phyloP scores from a whole-genome alignment of 495 filamentous ascomycete genomes.

The Platismatia glauca region DNA sequence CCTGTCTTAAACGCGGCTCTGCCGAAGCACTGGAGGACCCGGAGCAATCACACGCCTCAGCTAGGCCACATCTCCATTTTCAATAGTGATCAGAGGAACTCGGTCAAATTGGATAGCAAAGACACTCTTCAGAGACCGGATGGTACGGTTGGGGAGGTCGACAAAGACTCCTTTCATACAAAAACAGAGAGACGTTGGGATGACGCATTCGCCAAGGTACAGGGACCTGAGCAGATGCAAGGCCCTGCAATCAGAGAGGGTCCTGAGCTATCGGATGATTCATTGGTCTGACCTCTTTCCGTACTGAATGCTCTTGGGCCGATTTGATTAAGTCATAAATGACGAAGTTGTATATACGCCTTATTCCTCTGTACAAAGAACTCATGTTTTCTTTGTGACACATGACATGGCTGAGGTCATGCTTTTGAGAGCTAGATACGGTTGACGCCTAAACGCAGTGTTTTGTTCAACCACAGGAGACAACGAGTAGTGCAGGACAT shows the following conservation, averaged over 20 bases:
- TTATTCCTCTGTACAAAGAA: too few relatives aligned
- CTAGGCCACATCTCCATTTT: not conserved
- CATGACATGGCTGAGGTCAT: too few relatives aligned
- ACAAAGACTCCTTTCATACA: not conserved
- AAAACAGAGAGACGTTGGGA: not conserved
- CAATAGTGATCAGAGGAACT: not conserved
- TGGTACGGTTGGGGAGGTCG: not conserved
- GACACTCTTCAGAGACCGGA: not conserved
- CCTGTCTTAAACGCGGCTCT: constrained; percentile 18
- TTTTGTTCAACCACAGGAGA: too few relatives aligned
- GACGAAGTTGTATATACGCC: too few relatives aligned
- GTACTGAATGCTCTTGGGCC: too few relatives aligned
- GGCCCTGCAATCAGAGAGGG: not conserved
- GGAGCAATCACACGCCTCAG: not conserved
- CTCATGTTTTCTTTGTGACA: too few relatives aligned
- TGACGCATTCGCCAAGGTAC: constrained; percentile 3
- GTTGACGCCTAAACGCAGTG: too few relatives aligned
- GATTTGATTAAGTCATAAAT: too few relatives aligned
- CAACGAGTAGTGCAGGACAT: not conserved
- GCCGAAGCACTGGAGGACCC: not conserved
- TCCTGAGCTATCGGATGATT: not conserved
- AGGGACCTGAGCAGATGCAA: not conserved
- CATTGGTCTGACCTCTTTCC: not conserved
- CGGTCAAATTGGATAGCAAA: not conserved
- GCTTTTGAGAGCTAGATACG: too few relatives aligned